Percentiles rank a stretch among this genome's conserved stretches.
Conservation (phyloP, 148 eudicot species). For the Limonium bicolor region DNA sequence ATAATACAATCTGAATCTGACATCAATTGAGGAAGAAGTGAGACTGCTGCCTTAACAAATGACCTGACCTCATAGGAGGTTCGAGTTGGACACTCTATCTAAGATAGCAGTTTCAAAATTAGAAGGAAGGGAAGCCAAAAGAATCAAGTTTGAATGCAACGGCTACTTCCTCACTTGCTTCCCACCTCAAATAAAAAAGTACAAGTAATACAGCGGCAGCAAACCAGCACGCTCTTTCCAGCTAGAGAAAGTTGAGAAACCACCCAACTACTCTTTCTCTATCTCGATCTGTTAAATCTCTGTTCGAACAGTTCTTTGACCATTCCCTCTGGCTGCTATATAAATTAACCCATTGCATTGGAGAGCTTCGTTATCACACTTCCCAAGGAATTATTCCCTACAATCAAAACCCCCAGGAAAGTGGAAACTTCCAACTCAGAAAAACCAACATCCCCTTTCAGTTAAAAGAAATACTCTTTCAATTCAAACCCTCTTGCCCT, state of each 20-base stretch:
- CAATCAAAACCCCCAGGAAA: too few species aligned
- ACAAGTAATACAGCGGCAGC: neutral
- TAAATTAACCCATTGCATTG: neutral
- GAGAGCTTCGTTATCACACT: neutral
- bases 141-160: conserved; percentile 3
- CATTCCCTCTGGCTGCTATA: neutral
- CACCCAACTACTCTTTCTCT: neutral
- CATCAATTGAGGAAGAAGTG: too few species aligned
- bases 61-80: too few species aligned
- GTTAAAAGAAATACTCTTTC: neutral
- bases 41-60: too few species aligned
- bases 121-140: too few species aligned
- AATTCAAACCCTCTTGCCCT: neutral
- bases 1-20: too few species aligned
- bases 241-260: neutral
- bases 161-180: neutral
- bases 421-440: too few species aligned
- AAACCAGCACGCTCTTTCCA: neutral
- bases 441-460: too few species aligned
- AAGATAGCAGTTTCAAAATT: too few species aligned
- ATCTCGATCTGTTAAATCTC: neutral
- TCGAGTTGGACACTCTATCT: too few species aligned
- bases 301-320: neutral
- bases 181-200: neutral
- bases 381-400: too few species aligned